These are phyloP conservation scores for Mucor irregularis DNA, from an alignment of 371 early-diverging fungal genomes.

Conservation along the genomic window DNA sequence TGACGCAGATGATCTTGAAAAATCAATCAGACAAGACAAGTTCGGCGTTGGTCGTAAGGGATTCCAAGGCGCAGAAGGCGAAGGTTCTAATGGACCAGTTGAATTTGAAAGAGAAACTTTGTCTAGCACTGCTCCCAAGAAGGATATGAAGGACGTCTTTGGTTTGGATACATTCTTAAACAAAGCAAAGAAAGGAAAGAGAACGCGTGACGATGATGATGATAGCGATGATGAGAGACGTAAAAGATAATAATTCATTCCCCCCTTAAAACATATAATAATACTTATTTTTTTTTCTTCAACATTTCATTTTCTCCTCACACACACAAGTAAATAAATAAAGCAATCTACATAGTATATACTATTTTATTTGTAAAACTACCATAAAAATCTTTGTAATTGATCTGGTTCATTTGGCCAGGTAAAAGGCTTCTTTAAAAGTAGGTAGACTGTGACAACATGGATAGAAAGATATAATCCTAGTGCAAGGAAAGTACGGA, in stretches of 20 bases:
- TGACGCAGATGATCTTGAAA: constrained; percentile 70
- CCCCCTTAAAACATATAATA: background rate
- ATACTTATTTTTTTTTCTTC: background rate
- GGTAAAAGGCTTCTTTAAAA: constrained; percentile 70
- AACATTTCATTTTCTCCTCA: background rate
- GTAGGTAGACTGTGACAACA: constrained; percentile 63
- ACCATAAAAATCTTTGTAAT: constrained; percentile 93
- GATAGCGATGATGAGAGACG: constrained; percentile 19
- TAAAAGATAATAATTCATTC: constrained; percentile 10
- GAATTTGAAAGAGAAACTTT: constrained; percentile 84
- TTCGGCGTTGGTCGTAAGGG: constrained; percentile 63
- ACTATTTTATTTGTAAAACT: background rate
- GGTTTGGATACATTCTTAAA: constrained; percentile 64
- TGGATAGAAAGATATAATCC: constrained; percentile 57
- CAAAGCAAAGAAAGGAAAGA: constrained; percentile 51
- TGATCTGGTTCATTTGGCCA: constrained; percentile 70
- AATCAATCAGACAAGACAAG: constrained; percentile 67
- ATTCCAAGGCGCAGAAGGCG: constrained; percentile 66
- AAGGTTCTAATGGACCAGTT: constrained; percentile 78
- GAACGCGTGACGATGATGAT: constrained; percentile 23
- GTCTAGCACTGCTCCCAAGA: constrained; percentile 15
- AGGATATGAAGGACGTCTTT: constrained; percentile 52
- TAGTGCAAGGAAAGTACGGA: constrained; percentile 16
- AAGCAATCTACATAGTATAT: background rate
- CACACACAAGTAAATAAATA: background rate